phyloP scores from a whole-genome alignment of 495 filamentous ascomycete genomes.

The Apiosordaria backusii region DNA sequence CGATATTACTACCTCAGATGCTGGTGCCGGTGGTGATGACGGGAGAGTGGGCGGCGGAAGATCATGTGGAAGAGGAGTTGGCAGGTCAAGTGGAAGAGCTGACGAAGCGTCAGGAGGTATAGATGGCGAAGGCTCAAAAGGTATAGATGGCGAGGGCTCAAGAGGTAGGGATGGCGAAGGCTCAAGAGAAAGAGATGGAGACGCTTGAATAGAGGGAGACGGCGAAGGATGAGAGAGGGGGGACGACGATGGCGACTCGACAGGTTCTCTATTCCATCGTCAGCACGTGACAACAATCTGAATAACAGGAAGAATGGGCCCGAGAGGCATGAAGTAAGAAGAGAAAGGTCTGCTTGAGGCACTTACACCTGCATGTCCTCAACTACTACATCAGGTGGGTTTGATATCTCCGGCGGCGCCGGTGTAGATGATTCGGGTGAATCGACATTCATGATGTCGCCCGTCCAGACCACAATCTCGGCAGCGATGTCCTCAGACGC shows the following conservation, averaged over 20 bases:
- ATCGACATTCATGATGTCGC: conserved; percentile 28
- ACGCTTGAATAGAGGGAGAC: background rate
- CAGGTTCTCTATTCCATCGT: background rate
- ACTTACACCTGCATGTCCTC: conserved; percentile 1
- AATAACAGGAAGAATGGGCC: background rate
- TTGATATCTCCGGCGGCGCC: background rate
- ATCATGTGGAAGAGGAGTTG: background rate
- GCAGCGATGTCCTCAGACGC: conserved; percentile 31
- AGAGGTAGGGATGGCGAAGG: background rate
- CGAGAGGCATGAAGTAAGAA: background rate
- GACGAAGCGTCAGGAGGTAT: background rate
- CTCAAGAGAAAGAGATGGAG: background rate
- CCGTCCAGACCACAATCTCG: conserved; percentile 41
- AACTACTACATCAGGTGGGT: background rate
- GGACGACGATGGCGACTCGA: background rate
- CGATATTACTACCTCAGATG: background rate
- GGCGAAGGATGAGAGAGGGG: background rate
- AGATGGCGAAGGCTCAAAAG: background rate
- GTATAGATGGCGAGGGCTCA: background rate
- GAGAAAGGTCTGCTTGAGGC: background rate
- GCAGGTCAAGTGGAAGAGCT: background rate
- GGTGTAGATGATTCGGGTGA: conserved; percentile 14
- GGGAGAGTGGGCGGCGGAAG: conserved; percentile 1
- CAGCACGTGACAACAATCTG: background rate
- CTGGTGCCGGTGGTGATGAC: conserved; percentile 1